Conservation (phyloP, 2,329 filamentous ascomycete species). For the Sclerotinia borealis region DNA sequence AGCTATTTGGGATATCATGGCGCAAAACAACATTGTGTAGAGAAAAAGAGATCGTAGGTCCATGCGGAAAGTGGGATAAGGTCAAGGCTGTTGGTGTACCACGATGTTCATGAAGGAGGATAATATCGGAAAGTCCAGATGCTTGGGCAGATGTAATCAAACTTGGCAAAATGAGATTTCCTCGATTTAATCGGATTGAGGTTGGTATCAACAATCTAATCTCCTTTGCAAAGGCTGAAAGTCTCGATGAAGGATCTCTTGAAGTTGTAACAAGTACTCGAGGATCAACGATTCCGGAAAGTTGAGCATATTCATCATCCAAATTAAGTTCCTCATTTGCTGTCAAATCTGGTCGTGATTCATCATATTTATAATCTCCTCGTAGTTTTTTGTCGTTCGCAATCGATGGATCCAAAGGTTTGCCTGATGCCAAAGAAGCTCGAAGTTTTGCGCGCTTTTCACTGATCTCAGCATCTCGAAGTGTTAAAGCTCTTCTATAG, state of each 20-base stretch:
- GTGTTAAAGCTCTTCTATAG: conserved; percentile 78
- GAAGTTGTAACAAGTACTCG: conserved; percentile 87
- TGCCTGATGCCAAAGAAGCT: conserved; percentile 80
- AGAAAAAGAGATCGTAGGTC: conserved; percentile 80
- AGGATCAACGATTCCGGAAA: conserved; percentile 88
- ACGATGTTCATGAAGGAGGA: conserved; percentile 86
- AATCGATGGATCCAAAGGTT: conserved; percentile 73
- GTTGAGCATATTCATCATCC: conserved; percentile 83
- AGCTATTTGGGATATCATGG: conserved; percentile 84
- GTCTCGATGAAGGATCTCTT: conserved; percentile 74
- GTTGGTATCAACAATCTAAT: conserved; percentile 79
- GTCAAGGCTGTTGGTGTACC: conserved; percentile 88
- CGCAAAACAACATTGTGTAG: conserved; percentile 89
- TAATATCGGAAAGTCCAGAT: conserved; percentile 74
- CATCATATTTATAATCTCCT: conserved; percentile 90
- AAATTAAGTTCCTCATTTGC: conserved; percentile 65
- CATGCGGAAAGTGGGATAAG: conserved; percentile 80
- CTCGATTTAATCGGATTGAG: conserved; percentile 81
- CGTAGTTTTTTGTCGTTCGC: conserved; percentile 80
- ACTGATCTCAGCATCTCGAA: conserved; percentile 86
- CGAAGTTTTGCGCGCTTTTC: conserved; percentile 86
- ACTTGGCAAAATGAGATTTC: conserved; percentile 81
- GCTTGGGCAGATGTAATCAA: conserved; percentile 76
- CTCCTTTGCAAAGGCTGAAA: conserved; percentile 91
- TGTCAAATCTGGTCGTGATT: conserved; percentile 64